phyloP scores from a whole-genome alignment of 2,329 filamentous ascomycete species.

The Oidium heveae region DNA sequence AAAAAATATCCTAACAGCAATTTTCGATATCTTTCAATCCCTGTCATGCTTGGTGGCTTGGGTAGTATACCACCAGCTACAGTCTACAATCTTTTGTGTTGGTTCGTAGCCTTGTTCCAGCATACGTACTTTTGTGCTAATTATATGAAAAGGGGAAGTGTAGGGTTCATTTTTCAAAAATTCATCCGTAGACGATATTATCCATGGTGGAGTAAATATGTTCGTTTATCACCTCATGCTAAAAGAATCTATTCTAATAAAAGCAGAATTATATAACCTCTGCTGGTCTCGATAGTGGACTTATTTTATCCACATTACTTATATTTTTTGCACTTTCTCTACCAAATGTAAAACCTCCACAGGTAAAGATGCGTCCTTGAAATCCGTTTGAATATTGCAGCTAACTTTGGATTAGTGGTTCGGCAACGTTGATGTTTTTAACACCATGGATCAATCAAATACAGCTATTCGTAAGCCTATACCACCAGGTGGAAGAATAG shows the following conservation, averaged over 20 bases:
- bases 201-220: constrained; percentile 52
- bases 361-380: background rate
- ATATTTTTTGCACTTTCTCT: constrained; percentile 45
- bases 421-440: background rate
- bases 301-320: constrained; percentile 39
- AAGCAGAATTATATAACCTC: constrained; percentile 42
- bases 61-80: constrained; percentile 42
- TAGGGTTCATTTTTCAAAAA: constrained; percentile 44
- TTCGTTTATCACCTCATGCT: constrained; percentile 17
- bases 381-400: background rate
- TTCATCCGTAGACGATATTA: constrained; percentile 36
- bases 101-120: background rate
- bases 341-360: constrained; percentile 30
- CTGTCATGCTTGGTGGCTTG: constrained; percentile 41
- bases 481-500: background rate
- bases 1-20: constrained; percentile 33
- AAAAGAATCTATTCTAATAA: background rate
- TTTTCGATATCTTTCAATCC: constrained; percentile 40
- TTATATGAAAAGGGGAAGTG: constrained; percentile 15
- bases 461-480: background rate
- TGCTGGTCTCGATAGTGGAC: constrained; percentile 41
- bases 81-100: constrained; percentile 31
- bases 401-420: background rate
- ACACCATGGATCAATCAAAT: background rate
- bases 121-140: background rate